These are phyloP conservation scores for Russula griseocarnosa DNA, from an alignment of 768 basidiomycete species.

Conservation along the genomic window DNA sequence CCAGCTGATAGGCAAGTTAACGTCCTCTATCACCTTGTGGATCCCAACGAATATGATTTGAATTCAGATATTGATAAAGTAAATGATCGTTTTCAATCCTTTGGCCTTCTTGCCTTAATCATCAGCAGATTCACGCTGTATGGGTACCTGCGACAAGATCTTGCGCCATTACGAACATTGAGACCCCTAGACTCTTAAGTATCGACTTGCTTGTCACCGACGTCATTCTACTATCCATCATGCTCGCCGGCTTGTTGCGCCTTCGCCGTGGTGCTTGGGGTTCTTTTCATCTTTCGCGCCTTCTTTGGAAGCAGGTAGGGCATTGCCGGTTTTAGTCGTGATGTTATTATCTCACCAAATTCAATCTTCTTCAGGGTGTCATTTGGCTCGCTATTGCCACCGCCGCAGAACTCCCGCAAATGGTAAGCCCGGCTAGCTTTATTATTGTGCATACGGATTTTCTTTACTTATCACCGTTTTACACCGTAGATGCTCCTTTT, in stretches of 20 bases:
- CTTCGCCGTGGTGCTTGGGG: background rate
- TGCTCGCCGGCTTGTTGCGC: background rate
- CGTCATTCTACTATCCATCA: background rate
- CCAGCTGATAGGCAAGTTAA: no score
- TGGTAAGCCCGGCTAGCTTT: background rate
- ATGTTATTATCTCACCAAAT: background rate
- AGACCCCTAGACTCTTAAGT: background rate
- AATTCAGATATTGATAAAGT: no score
- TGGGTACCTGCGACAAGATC: background rate
- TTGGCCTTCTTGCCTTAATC: background rate
- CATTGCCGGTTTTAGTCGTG: background rate
- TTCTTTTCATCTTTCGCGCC: background rate
- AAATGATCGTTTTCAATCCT: no score
- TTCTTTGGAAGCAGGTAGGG: background rate
- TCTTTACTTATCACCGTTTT: no score
- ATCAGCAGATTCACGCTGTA: background rate
- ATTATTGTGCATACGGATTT: background rate
- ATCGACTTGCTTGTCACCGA: background rate
- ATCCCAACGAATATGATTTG: no score
- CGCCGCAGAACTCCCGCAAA: background rate
- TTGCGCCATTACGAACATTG: background rate
- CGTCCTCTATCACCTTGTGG: no score
- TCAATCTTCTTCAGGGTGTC: background rate
- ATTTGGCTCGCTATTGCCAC: background rate
- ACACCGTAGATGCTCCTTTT: no score